Percentiles rank a stretch among this genome's conserved stretches.
Evolutionary conservation across 768 basidiomycete genomes (phyloP).

Genomic region (Kwoniella dendrophila): DNA sequence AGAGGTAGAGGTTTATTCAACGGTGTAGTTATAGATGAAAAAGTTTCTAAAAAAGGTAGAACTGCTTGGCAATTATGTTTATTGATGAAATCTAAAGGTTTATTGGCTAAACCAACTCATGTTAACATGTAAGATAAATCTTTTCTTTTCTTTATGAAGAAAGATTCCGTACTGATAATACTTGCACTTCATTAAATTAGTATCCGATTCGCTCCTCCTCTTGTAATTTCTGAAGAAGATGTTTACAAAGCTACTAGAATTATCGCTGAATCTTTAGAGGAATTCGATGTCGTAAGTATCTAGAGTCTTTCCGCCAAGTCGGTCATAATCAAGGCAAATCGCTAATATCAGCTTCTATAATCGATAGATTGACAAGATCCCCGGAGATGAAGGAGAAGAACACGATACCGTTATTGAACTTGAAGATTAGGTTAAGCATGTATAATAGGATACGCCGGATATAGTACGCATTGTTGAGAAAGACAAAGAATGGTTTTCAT

Average conservation of each 20-base stretch:
- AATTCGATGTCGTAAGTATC: constrained; percentile 71
- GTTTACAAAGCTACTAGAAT: constrained; percentile 71
- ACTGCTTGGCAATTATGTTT: constrained; percentile 96
- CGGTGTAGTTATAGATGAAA: constrained; percentile 89
- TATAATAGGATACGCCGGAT: too few relatives aligned
- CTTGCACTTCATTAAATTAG: constrained; percentile 59
- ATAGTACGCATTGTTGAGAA: too few relatives aligned
- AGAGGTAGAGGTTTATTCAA: constrained; percentile 88
- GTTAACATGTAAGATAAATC: constrained; percentile 73
- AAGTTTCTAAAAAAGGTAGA: constrained; percentile 70
- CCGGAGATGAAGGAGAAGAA: constrained; percentile 53
- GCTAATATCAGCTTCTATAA: constrained; percentile 1
- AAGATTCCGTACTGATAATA: too few relatives aligned
- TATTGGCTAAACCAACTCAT: constrained; percentile 95
- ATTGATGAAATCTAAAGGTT: constrained; percentile 81
- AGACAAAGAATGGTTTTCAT: too few relatives aligned
- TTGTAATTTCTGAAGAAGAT: constrained; percentile 90
- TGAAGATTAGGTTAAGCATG: constrained; percentile 33
- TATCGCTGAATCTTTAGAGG: constrained; percentile 74
- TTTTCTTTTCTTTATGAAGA: constrained; percentile 2
- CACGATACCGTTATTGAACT: constrained; percentile 46
- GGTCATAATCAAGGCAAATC: background rate
- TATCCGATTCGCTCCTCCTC: constrained; percentile 92
- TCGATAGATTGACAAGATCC: constrained; percentile 51
- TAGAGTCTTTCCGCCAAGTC: too few relatives aligned